Conservation (phyloP, 2,329 filamentous ascomycete species). For the Pseudomassariella vexata region DNA sequence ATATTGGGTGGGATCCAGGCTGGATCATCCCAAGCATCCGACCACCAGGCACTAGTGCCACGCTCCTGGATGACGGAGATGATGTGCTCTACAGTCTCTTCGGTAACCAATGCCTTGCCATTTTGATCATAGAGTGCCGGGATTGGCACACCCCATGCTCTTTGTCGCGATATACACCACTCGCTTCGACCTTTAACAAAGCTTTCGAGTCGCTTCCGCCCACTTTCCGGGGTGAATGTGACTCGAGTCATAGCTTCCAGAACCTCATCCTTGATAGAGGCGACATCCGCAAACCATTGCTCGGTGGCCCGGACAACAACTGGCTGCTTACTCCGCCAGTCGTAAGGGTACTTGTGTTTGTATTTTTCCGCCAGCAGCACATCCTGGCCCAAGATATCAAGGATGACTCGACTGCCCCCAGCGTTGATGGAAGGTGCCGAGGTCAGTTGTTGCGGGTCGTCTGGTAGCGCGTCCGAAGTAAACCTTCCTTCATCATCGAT, state of each 20-base stretch:
- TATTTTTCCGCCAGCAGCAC: conserved; percentile 68
- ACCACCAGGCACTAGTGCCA: conserved; percentile 93
- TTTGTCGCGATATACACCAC: conserved; percentile 96
- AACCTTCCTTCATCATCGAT: conserved; percentile 79
- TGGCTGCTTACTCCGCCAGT: conserved; percentile 93
- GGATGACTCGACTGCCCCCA: conserved; percentile 62
- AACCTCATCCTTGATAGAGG: conserved; percentile 69
- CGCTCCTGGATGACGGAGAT: conserved; percentile 70
- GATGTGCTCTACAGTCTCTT: conserved; percentile 77
- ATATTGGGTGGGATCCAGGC: conserved; percentile 71
- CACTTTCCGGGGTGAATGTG: conserved; percentile 70
- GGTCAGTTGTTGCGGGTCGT: conserved; percentile 58
- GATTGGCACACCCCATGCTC: conserved; percentile 95
- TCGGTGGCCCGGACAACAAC: conserved; percentile 88
- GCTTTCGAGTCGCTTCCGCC: conserved; percentile 69
- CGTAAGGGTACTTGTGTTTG: conserved; percentile 92
- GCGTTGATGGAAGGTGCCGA: conserved; percentile 65
- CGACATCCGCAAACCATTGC: conserved; percentile 97
- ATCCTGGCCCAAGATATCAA: conserved; percentile 59
- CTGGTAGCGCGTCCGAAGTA: conserved; percentile 71
- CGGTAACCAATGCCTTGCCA: conserved; percentile 72
- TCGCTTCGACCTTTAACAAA: conserved; percentile 86
- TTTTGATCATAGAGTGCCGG: conserved; percentile 75
- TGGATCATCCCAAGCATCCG: conserved; percentile 67
- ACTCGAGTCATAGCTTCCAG: conserved; percentile 66